Percentiles rank a stretch among this genome's conserved stretches.
Evolutionary conservation across 495 filamentous ascomycete genomes (phyloP).

Genomic region (Penicilliopsis zonata): DNA sequence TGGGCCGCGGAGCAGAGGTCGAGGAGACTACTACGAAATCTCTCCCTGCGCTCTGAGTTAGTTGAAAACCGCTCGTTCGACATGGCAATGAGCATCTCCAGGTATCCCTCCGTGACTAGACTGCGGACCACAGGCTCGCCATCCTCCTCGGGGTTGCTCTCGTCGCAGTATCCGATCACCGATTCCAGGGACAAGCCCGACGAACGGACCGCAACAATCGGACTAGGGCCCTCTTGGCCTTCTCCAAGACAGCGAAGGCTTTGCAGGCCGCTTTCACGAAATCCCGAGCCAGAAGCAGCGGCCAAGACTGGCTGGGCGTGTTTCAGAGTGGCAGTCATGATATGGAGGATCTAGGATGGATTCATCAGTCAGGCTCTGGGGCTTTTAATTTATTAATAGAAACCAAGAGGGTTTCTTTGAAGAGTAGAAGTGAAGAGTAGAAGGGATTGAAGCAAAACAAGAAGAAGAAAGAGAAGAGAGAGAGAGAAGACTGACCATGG

Average conservation of each 20-base stretch:
- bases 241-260: slow-evolving; percentile 27
- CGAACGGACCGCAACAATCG: slow-evolving; percentile 75
- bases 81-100: slow-evolving; percentile 50
- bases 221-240: slow-evolving; percentile 26
- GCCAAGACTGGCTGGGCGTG: slow-evolving; percentile 61
- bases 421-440: neutral
- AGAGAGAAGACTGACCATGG: slow-evolving; percentile 55
- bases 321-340: slow-evolving; percentile 58
- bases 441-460: neutral
- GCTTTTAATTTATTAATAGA: neutral
- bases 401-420: neutral
- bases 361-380: neutral
- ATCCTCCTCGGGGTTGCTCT: slow-evolving; percentile 17
- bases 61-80: slow-evolving; percentile 66
- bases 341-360: slow-evolving; percentile 63
- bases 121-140: slow-evolving; percentile 21
- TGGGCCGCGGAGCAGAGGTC: slow-evolving; percentile 8
- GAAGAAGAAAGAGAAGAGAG: slow-evolving; percentile 1
- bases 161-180: slow-evolving; percentile 48
- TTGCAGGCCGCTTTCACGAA: slow-evolving; percentile 74
- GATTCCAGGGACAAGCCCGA: slow-evolving; percentile 70
- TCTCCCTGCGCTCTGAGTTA: slow-evolving; percentile 56
- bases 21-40: slow-evolving; percentile 34
- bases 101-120: slow-evolving; percentile 43
- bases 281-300: slow-evolving; percentile 68